Conservation (phyloP, 495 filamentous ascomycete genomes). For the Halenospora varia region DNA sequence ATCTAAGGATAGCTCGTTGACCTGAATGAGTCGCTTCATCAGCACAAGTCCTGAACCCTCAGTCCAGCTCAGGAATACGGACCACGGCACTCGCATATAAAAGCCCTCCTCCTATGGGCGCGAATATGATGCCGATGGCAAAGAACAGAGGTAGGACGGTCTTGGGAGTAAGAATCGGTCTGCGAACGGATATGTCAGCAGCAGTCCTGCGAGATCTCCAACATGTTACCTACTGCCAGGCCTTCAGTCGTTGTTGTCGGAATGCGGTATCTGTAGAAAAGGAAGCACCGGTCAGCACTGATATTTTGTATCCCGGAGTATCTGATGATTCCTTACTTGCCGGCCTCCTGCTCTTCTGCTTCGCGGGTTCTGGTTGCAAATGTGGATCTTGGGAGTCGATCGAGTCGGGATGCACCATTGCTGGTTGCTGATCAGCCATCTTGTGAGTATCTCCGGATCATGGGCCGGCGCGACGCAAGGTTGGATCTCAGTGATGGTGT, state of each 20-base stretch:
- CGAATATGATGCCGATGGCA: conserved; percentile 79
- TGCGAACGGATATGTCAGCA: conserved; percentile 28
- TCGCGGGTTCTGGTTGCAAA: conserved; percentile 44
- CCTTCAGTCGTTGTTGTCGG: conserved; percentile 85
- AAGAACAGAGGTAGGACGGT: conserved; percentile 91
- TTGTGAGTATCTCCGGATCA: conserved; percentile 17
- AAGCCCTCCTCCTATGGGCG: conserved; percentile 78
- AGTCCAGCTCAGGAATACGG: conserved; percentile 9
- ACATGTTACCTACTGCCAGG: conserved; percentile 72
- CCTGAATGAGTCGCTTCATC: conserved; percentile 42
- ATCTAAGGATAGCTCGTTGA: conserved; percentile 89
- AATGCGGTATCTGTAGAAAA: conserved; percentile 75
- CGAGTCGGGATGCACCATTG: conserved; percentile 29
- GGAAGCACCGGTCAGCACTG: conserved; percentile 17
- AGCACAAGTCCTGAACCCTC: not conserved
- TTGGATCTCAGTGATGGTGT: not conserved
- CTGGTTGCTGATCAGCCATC: conserved; percentile 20
- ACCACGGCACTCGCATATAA: conserved; percentile 79
- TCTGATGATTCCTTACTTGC: conserved; percentile 56
- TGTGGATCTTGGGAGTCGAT: conserved; percentile 38
- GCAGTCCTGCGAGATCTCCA: not conserved
- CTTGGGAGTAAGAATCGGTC: conserved; percentile 89
- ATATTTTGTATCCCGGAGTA: not conserved
- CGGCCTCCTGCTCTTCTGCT: conserved; percentile 80
- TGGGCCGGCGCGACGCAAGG: conserved; percentile 5